Conservation (phyloP, 73 alveolate genomes). For the Durusdinium trenchii region DNA sequence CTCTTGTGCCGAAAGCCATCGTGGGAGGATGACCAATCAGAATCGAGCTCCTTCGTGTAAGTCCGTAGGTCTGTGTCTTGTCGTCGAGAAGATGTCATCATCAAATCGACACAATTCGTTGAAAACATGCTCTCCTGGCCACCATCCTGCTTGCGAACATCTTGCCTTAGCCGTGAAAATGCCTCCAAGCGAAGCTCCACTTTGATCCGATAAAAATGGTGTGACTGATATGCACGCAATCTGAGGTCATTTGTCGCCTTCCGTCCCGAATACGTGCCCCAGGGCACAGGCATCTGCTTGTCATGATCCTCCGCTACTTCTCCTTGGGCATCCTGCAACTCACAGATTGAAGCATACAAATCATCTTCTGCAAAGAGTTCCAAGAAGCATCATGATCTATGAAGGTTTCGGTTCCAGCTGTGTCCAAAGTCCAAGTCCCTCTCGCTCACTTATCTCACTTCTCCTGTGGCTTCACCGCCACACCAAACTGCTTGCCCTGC, state of each 20-base stretch:
- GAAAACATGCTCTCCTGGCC: conserved; percentile 42
- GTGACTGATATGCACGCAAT: too few species aligned
- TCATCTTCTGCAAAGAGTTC: too few species aligned
- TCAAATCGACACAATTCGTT: not conserved
- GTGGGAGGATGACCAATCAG: conserved; percentile 86
- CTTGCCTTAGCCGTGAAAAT: not conserved
- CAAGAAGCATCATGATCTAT: too few species aligned
- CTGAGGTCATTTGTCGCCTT: too few species aligned
- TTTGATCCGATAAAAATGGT: too few species aligned
- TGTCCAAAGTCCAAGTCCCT: not conserved
- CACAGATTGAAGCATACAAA: not conserved
- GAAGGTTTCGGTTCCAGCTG: too few species aligned
- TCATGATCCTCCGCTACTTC: not conserved
- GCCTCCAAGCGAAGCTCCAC: too few species aligned
- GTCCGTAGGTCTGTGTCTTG: not conserved
- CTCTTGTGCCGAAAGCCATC: conserved; percentile 86
- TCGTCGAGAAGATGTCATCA: not conserved
- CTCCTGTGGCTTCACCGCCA: conserved; percentile 71
- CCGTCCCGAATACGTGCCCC: too few species aligned
- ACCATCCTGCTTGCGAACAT: conserved; percentile 63
- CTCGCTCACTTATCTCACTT: not conserved
- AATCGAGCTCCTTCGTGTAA: conserved; percentile 42
- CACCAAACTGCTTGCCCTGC: conserved; percentile 66
- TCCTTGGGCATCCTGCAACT: conserved; percentile 18
- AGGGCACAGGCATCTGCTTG: conserved; percentile 41